Evolutionary conservation across 1,284 basidiomycete genomes (phyloP).

Genomic region (Apiotrichum akiyoshidainum): DNA sequence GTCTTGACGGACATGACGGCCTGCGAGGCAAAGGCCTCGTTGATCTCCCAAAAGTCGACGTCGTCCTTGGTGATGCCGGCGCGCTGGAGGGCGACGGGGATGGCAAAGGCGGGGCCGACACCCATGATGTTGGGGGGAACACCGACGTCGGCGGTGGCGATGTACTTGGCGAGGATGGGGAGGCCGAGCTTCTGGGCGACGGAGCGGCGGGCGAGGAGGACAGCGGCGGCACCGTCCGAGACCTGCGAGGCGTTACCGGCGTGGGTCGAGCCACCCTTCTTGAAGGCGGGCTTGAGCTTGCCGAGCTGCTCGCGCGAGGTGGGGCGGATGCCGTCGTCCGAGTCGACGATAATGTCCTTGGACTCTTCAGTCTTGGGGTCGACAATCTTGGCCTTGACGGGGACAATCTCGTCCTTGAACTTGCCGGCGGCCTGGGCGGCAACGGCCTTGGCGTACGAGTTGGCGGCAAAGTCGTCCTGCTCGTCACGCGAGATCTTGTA

Average conservation of each 20-base stretch:
- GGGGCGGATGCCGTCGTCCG: slow-evolving; percentile 87
- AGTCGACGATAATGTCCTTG: slow-evolving; percentile 72
- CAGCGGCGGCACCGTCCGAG: slow-evolving; percentile 95
- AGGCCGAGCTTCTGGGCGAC: slow-evolving; percentile 84
- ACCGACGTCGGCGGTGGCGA: slow-evolving; percentile 72
- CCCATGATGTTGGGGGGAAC: slow-evolving; percentile 84
- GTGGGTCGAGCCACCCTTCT: slow-evolving; percentile 83
- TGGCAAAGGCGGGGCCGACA: slow-evolving; percentile 86
- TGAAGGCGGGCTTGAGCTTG: slow-evolving; percentile 93
- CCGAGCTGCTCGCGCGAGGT: slow-evolving; percentile 80
- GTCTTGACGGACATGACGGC: slow-evolving; percentile 75
- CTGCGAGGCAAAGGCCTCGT: slow-evolving; percentile 89
- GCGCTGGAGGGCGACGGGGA: slow-evolving; percentile 75
- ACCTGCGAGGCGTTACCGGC: slow-evolving; percentile 91
- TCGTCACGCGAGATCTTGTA: slow-evolving; percentile 75
- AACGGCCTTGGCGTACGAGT: slow-evolving; percentile 78
- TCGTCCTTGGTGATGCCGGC: slow-evolving; percentile 70
- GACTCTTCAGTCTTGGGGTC: slow-evolving; percentile 85
- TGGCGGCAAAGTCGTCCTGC: slow-evolving; percentile 80
- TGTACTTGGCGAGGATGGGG: slow-evolving; percentile 89
- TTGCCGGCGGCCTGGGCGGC: slow-evolving; percentile 83
- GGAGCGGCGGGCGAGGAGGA: slow-evolving; percentile 80
- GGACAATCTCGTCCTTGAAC: slow-evolving; percentile 88
- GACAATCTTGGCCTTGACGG: slow-evolving; percentile 64
- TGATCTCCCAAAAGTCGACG: slow-evolving; percentile 85